Conservation (phyloP, 2,329 filamentous ascomycete species). For the Emergomyces orientalis region DNA sequence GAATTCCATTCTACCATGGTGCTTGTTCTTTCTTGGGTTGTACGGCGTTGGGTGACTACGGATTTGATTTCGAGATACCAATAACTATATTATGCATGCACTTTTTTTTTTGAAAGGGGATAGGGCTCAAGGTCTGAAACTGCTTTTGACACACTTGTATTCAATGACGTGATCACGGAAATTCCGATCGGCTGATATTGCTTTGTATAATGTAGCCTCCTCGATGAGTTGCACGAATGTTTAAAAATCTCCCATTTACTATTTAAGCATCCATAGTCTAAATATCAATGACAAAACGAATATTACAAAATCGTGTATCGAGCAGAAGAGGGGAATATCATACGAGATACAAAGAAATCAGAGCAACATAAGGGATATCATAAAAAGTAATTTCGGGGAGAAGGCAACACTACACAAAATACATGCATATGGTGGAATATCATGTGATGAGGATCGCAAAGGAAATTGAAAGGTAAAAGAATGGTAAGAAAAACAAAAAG, state of each 20-base stretch:
- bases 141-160: neutral
- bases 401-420: conserved; percentile 13
- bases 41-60: neutral
- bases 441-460: conserved; percentile 18
- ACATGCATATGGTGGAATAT: conserved; percentile 18
- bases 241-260: neutral
- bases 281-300: conserved; percentile 10
- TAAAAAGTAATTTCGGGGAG: conserved; percentile 18
- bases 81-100: neutral
- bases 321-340: neutral
- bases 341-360: conserved; percentile 7
- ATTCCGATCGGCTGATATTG: neutral
- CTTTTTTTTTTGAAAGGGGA: neutral
- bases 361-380: conserved; percentile 38
- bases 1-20: neutral
- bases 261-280: conserved; percentile 3
- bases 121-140: neutral
- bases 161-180: neutral
- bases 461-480: conserved; percentile 20
- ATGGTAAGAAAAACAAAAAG: conserved; percentile 17
- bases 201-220: neutral
- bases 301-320: conserved; percentile 15
- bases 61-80: neutral
- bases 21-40: neutral
- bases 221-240: neutral